Evolutionary conservation across 192 early-diverging fungal species (phyloP), one percentile per base, ranked within the genome.

Genomic region (Chytriomyces confervae): DNA sequence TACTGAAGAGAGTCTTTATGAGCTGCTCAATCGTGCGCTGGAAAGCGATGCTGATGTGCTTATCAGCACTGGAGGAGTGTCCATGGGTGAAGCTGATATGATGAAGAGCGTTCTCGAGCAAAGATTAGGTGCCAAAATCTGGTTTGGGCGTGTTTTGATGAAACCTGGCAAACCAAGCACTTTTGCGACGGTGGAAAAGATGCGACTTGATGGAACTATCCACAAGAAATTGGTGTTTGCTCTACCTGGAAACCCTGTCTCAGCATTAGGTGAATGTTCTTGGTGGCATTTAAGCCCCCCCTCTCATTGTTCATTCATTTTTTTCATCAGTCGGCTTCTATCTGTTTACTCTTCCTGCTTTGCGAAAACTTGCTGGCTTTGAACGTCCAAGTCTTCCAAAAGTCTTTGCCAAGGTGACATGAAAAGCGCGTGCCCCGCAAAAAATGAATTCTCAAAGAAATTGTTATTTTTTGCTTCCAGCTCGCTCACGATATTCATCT

Each of bases 161-260:
- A 97, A 97, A 78, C 97, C 97, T 43, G 95, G 93, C 11, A 97
- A 97, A 86, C 97, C 97, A 8, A 97, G 95, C 0, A 97, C 95
- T 7, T 99, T 99, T 88, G 96, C 94, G 0, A 93, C 93, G 1
- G 74, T 95, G 18, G 81, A 86, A 0, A 20, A 68, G 29, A 36
- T 4, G 36, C 46, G 80, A 43, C n/a, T 67, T 6, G 80, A 77
- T 7, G 78, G 66, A 48, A 78, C 73, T n/a, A 66, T 61, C 24
- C 36, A 36, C 4, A 36, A 61, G 76, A 71, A 91, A 50, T 84
- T 96, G 45, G 75, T 97, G 11, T 99, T 97, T 89, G 91, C 90
- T 11, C 79, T 99, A 69, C 96, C 97, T 0, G 97, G 97, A 4
- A 99, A 99, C 80, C 97, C 97, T 5, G 95, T 94, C 0, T 99